These are phyloP conservation scores for Hyphopichia wangnamkhiaoensis DNA, from an alignment of 1,139 yeast species.

Conservation along the genomic window DNA sequence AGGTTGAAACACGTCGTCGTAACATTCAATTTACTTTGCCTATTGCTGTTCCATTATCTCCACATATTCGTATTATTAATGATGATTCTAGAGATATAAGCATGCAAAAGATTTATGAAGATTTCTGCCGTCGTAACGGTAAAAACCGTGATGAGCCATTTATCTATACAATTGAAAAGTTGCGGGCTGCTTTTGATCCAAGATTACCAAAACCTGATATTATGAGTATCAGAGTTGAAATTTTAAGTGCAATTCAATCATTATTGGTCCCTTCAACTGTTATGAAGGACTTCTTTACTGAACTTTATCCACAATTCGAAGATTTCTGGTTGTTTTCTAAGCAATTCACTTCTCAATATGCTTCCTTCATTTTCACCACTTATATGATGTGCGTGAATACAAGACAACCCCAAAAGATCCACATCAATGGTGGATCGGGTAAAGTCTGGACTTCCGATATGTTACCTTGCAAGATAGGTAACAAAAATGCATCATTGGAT, in stretches of 20 bases:
- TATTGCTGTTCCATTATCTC: slow-evolving; percentile 89
- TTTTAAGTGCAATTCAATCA: slow-evolving; percentile 85
- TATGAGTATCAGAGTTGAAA: slow-evolving; percentile 85
- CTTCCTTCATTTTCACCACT: slow-evolving; percentile 91
- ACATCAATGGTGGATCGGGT: slow-evolving; percentile 80
- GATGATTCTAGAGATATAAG: slow-evolving; percentile 79
- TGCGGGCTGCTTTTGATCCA: slow-evolving; percentile 92
- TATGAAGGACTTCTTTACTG: slow-evolving; percentile 65
- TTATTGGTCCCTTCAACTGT: slow-evolving; percentile 84
- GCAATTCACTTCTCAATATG: slow-evolving; percentile 93
- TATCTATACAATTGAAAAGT: slow-evolving; percentile 79
- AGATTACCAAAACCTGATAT: slow-evolving; percentile 91
- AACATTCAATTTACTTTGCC: slow-evolving; percentile 87
- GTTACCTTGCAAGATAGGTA: slow-evolving; percentile 83
- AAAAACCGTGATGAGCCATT: slow-evolving; percentile 89
- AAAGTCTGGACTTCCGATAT: slow-evolving; percentile 93
- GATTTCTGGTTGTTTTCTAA: slow-evolving; percentile 98
- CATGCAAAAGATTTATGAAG: slow-evolving; percentile 86
- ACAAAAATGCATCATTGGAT: slow-evolving; percentile 60
- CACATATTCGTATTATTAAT: slow-evolving; percentile 88
- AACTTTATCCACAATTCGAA: slow-evolving; percentile 74
- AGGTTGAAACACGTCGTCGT: slow-evolving; percentile 86
- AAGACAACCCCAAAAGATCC: slow-evolving; percentile 92
- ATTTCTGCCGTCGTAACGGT: slow-evolving; percentile 72
- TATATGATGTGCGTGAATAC: slow-evolving; percentile 93